Conservation (phyloP, 345 rosid genomes). For the Hibiscus trionum region DNA sequence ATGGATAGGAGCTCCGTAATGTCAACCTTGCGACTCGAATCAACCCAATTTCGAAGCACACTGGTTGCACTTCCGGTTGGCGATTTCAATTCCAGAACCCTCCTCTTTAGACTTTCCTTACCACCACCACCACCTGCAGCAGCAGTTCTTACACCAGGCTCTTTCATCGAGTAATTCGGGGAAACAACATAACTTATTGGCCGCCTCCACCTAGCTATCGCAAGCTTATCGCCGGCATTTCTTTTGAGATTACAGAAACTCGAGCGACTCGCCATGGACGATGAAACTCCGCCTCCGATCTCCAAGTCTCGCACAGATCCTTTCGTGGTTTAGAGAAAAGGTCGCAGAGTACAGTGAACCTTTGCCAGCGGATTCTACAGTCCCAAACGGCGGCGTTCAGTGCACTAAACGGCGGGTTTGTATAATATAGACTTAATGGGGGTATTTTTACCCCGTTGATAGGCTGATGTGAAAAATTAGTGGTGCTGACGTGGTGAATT, state of each 20-base stretch:
- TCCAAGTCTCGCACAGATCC: neutral
- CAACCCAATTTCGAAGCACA: slow-evolving; percentile 30
- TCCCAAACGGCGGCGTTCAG: neutral
- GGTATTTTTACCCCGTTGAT: too few relatives aligned
- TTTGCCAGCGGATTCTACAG: neutral
- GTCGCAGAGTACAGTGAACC: neutral
- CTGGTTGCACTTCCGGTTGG: slow-evolving; percentile 21
- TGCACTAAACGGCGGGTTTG: neutral
- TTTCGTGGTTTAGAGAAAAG: neutral
- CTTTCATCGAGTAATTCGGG: neutral
- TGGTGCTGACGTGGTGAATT: too few relatives aligned
- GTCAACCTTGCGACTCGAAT: slow-evolving; percentile 31
- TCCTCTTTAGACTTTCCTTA: slow-evolving; percentile 16
- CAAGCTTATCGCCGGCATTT: neutral
- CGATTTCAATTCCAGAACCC: slow-evolving; percentile 30
- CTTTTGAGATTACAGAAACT: slow-evolving; percentile 11
- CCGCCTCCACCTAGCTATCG: slow-evolving; percentile 9
- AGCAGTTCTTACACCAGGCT: neutral
- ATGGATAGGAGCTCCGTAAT: slow-evolving; percentile 35
- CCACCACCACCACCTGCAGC: neutral
- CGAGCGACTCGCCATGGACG: slow-evolving; percentile 24
- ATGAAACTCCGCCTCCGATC: neutral
- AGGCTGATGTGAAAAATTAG: too few relatives aligned
- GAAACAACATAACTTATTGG: slow-evolving; percentile 22
- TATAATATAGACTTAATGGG: too few relatives aligned